A percentile compares a stretch with the other conserved stretches of the same genome.
Conservation (phyloP, 164 flowering plant species). For the Malania oleifera region DNA sequence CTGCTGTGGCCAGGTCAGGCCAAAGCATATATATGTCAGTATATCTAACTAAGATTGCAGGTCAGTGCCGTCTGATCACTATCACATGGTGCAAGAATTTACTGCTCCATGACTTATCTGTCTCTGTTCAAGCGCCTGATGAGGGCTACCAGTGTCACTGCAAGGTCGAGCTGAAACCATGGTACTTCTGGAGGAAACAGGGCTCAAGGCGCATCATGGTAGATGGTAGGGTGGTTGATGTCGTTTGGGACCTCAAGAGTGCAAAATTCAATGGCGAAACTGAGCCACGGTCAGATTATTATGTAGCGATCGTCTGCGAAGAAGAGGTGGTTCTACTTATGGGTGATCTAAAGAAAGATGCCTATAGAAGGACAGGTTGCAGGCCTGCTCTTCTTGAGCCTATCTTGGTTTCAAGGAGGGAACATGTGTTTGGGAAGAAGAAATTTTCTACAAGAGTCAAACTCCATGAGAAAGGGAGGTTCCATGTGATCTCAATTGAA, state of each 20-base stretch:
- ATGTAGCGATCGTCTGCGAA: slow-evolving; percentile 51
- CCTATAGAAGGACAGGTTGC: slow-evolving; percentile 40
- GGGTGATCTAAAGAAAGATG: slow-evolving; percentile 56
- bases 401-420: slow-evolving; percentile 40
- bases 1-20: slow-evolving; percentile 29
- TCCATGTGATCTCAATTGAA: slow-evolving; percentile 43
- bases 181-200: slow-evolving; percentile 63
- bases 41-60: slow-evolving; percentile 43
- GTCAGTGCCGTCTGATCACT: slow-evolving; percentile 46
- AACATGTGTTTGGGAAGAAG: slow-evolving; percentile 55
- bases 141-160: slow-evolving; percentile 28
- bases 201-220: slow-evolving; percentile 44
- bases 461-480: slow-evolving; percentile 34
- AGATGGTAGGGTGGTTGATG: slow-evolving; percentile 28
- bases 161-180: slow-evolving; percentile 64
- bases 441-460: slow-evolving; percentile 38
- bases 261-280: slow-evolving; percentile 54
- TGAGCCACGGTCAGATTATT: slow-evolving; percentile 49
- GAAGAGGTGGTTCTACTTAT: slow-evolving; percentile 45
- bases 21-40: slow-evolving; percentile 45
- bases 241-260: slow-evolving; percentile 53
- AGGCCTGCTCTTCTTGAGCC: slow-evolving; percentile 51
- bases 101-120: slow-evolving; percentile 47
- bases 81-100: slow-evolving; percentile 57
- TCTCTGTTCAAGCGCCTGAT: slow-evolving; percentile 37